Conservation (phyloP, 2,329 filamentous ascomycete genomes). For the Aspergillus chevalieri region DNA sequence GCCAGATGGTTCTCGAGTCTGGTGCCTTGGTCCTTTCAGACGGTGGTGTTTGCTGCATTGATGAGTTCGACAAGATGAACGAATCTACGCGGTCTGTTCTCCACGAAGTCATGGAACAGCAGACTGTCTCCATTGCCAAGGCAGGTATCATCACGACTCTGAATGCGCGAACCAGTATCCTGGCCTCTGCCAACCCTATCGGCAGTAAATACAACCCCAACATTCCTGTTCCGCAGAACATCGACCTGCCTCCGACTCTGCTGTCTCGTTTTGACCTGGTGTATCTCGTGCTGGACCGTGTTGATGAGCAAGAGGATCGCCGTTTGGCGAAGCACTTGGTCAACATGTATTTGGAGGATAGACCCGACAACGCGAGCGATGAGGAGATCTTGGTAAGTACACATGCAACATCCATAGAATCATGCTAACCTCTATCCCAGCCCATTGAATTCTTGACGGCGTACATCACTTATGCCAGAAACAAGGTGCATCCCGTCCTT, state of each 20-base stretch:
- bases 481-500: conserved; percentile 76
- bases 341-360: conserved; percentile 94
- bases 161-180: conserved; percentile 89
- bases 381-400: conserved; percentile 72
- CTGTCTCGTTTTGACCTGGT: conserved; percentile 95
- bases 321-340: conserved; percentile 86
- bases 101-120: conserved; percentile 77
- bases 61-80: conserved; percentile 76
- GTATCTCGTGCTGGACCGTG: conserved; percentile 89
- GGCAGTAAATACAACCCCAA: conserved; percentile 97
- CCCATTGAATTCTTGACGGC: conserved; percentile 92
- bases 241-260: conserved; percentile 90
- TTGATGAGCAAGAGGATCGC: conserved; percentile 84
- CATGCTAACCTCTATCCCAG: conserved; percentile 38
- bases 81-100: conserved; percentile 67
- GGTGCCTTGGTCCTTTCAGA: conserved; percentile 68
- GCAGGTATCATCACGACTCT: conserved; percentile 78
- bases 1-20: conserved; percentile 67
- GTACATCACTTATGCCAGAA: conserved; percentile 94
- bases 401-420: neutral
- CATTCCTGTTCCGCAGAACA: conserved; percentile 93
- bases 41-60: conserved; percentile 70
- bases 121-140: conserved; percentile 72
- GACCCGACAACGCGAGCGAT: conserved; percentile 70
- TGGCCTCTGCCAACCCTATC: conserved; percentile 95